Evolutionary conservation across 2,329 filamentous ascomycete genomes (phyloP), one percentile per base, ranked within the genome.

Genomic region (Helminthosporium solani): DNA sequence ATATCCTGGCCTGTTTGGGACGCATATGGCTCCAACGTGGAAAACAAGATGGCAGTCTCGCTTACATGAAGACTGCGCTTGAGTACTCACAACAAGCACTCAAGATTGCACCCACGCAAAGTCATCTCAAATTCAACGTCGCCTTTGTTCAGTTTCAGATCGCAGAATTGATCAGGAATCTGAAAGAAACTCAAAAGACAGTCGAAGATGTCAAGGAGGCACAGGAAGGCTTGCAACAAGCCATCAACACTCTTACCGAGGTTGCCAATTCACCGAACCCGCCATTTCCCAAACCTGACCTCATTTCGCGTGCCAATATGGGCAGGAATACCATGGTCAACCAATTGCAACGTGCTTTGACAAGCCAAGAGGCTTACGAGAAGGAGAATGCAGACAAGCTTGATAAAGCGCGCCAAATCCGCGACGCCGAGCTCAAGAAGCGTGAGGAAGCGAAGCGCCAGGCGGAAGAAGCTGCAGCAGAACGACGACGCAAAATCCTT

Each of bases 271-370:
- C 75, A 28, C 83, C 83, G 45, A 79, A 79, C 50, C 82, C 94
- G 3, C 95, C 94, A 0, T 99, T 96, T 70, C 94, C 92, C 6
- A 86, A 89, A 59, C 81, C 87, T 49, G 90, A 96, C 58, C 83
- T 99, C 28, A 92, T 97, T 69, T 89, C 95, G 72, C 90, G 95
- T 64, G 92, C 94, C 34, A 95, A 89, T 77, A 99, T 99, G 94
- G 91, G 90, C 54, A 85, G 87, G 50, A 96, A 96, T 68, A 99
- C 95, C 1, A 89, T 96, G 74, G 86, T 88, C 54, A 90, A 89
- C 61, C 92, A 99, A 69, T 81, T 99, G 11, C 89, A 95, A 62
- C 85, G 90, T 60, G 87, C 88, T 3, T 82, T 92, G 38, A 85
- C 89, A 54, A 86, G 83, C 56, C 94, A 99, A 68, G 86, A 83